These are phyloP conservation scores for Oryza rufipogon DNA, from an alignment of 176 grass and related monocot genomes.

Conservation along the genomic window DNA sequence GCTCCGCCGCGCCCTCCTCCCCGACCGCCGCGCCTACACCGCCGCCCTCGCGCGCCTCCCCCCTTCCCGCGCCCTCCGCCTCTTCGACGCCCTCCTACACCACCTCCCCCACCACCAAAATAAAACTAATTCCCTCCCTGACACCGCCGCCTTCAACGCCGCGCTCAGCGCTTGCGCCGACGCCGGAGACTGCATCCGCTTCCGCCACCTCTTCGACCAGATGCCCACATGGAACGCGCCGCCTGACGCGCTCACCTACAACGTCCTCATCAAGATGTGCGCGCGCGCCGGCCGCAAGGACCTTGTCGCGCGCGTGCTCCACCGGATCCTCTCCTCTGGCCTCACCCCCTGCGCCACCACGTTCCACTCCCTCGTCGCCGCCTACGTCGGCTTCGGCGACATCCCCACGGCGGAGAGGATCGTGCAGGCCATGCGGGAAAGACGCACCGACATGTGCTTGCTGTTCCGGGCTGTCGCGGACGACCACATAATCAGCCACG, in stretches of 20 bases:
- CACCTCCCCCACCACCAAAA: not conserved
- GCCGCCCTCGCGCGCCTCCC: conserved; percentile 67
- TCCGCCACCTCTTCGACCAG: conserved; percentile 71
- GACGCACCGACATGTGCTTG: conserved; percentile 58
- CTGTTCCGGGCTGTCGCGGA: conserved; percentile 43
- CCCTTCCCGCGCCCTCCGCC: conserved; percentile 48
- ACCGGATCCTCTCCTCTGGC: conserved; percentile 38
- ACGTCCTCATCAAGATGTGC: conserved; percentile 82
- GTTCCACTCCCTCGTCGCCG: conserved; percentile 80
- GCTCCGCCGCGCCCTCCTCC: conserved; percentile 68
- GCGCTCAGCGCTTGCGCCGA: conserved; percentile 72
- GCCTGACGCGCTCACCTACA: conserved; percentile 74
- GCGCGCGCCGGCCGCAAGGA: conserved; percentile 63
- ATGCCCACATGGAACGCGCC: conserved; percentile 46
- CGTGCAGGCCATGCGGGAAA: conserved; percentile 89
- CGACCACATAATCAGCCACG: too few relatives aligned
- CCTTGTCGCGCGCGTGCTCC: conserved; percentile 51
- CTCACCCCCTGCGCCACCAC: conserved; percentile 66
- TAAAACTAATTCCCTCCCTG: conserved; percentile 46
- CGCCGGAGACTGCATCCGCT: conserved; percentile 53
- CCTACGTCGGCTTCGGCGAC: conserved; percentile 78
- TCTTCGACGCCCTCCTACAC: conserved; percentile 68
- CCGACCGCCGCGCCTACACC: conserved; percentile 86
- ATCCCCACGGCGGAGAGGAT: conserved; percentile 63
- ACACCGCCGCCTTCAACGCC: conserved; percentile 83